Conservation (phyloP, 768 basidiomycete species). For the Gloeostereum incarnatum region DNA sequence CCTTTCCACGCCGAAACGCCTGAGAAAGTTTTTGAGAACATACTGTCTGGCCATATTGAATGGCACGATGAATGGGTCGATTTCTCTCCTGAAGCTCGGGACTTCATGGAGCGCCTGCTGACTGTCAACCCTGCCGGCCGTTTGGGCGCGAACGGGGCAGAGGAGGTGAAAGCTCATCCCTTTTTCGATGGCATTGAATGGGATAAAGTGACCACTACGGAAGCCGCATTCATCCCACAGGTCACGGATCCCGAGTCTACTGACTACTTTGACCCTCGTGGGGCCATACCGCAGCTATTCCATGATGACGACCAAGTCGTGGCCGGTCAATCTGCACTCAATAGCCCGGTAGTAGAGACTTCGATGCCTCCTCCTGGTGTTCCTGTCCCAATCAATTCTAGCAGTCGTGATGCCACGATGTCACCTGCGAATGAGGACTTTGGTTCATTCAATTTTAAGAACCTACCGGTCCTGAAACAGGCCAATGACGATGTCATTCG, state of each 20-base stretch:
- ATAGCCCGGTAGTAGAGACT: conserved; percentile 34
- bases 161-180: conserved; percentile 88
- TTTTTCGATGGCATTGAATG: conserved; percentile 90
- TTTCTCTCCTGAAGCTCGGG: conserved; percentile 74
- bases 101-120: conserved; percentile 86
- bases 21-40: conserved; percentile 97
- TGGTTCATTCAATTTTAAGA: conserved; percentile 98
- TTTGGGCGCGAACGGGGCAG: conserved; percentile 79
- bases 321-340: conserved; percentile 36
- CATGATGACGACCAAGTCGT: conserved; percentile 75
- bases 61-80: conserved; percentile 96
- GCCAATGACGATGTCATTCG: conserved; percentile 98
- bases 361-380: conserved; percentile 31
- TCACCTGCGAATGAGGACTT: conserved; percentile 81
- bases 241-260: conserved; percentile 95
- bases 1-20: conserved; percentile 98
- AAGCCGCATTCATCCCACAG: conserved; percentile 94
- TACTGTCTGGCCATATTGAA: conserved; percentile 85
- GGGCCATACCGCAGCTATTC: conserved; percentile 85
- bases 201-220: conserved; percentile 80
- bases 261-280: conserved; percentile 98
- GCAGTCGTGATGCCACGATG: conserved; percentile 26
- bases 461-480: conserved; percentile 90
- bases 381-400: conserved; percentile 30
- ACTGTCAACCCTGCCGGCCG: conserved; percentile 71